These are phyloP conservation scores for Trichoderma oligosporum DNA, from an alignment of 2,329 filamentous ascomycete species.

Conservation along the genomic window DNA sequence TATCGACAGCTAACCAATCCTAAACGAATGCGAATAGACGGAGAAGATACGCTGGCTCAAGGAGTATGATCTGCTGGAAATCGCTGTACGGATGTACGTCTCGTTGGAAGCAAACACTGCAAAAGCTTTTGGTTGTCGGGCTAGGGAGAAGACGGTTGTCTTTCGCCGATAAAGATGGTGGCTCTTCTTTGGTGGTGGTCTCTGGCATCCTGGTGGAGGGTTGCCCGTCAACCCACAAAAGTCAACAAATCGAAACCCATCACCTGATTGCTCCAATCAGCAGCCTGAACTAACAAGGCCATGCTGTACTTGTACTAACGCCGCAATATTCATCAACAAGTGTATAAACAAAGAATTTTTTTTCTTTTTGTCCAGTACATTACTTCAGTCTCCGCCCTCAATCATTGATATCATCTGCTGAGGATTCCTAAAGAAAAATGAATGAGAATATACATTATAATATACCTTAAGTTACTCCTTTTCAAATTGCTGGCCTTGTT, in stretches of 20 bases:
- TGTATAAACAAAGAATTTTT: constrained; percentile 3
- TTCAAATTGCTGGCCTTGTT: too few relatives aligned
- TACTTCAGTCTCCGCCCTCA: too few relatives aligned
- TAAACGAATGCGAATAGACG: background rate
- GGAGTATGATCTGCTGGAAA: background rate
- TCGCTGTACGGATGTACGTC: background rate
- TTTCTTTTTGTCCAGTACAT: too few relatives aligned
- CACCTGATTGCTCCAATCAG: constrained; percentile 18
- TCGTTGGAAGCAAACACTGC: background rate
- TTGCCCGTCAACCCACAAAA: constrained; percentile 8
- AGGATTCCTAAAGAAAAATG: too few relatives aligned
- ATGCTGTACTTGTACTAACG: background rate
- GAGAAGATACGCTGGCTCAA: background rate
- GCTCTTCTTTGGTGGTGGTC: background rate
- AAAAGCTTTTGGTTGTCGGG: background rate
- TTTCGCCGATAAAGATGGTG: background rate
- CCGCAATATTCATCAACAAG: background rate
- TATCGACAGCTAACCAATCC: background rate
- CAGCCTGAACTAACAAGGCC: constrained; percentile 5
- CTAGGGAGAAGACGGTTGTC: background rate
- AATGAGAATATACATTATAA: too few relatives aligned
- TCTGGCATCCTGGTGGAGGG: constrained; percentile 11
- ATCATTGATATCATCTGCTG: too few relatives aligned
- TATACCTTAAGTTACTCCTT: too few relatives aligned
- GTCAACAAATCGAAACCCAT: constrained; percentile 15